Evolutionary conservation across 2,329 filamentous ascomycete genomes (phyloP).

Genomic region (Diplodia sapinea): DNA sequence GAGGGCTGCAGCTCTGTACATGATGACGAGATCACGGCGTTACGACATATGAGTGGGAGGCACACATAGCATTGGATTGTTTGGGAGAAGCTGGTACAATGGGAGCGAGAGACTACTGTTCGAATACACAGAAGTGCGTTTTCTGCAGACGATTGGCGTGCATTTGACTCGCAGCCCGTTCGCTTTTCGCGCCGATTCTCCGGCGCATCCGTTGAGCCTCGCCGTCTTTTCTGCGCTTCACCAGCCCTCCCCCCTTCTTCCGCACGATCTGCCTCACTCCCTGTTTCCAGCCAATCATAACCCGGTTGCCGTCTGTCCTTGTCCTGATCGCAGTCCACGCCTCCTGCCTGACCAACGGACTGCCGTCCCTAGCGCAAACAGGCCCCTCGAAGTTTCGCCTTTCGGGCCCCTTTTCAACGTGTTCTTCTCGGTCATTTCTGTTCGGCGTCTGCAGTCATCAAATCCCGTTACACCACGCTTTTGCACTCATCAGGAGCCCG

Average conservation of each 20-base stretch:
- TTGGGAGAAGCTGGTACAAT: neutral
- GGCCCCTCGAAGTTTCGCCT: neutral
- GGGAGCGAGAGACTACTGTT: neutral
- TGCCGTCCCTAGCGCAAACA: neutral
- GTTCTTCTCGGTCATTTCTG: constrained; percentile 17
- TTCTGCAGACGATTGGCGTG: constrained; percentile 4
- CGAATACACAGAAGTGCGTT: constrained; percentile 4
- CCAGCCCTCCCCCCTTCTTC: constrained; percentile 14
- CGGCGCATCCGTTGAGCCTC: constrained; percentile 26
- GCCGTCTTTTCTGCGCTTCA: constrained; percentile 22
- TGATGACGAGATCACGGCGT: constrained; percentile 20
- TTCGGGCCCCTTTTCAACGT: constrained; percentile 11
- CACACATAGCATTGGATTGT: neutral
- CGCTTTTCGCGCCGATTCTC: constrained; percentile 23
- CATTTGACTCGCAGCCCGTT: constrained; percentile 20
- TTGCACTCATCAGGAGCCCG: neutral
- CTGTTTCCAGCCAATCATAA: constrained; percentile 19
- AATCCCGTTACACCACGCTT: neutral
- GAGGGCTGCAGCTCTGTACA: constrained; percentile 6
- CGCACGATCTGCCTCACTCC: constrained; percentile 24
- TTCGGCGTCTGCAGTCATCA: constrained; percentile 1
- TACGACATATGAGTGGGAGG: constrained; percentile 5
- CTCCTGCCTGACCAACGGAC: neutral
- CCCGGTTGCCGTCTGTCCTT: neutral
- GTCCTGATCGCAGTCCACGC: neutral